Base-by-base conservation (phyloP, 2,329 filamentous ascomycete genomes). In the Cladobotryum protrusum region DNA sequence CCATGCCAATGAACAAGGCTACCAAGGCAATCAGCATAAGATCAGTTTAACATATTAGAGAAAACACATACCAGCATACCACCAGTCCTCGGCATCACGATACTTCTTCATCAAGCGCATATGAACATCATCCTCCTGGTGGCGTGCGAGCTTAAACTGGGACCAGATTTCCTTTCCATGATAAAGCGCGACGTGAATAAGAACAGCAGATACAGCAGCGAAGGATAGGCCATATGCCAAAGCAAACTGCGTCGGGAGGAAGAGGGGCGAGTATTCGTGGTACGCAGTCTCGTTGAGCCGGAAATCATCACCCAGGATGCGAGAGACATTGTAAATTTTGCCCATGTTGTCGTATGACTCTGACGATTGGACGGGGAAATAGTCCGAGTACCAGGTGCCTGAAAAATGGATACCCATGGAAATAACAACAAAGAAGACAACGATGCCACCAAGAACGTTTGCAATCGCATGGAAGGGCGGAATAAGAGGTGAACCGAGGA, bases 331-430 rank as follows among this genome's bases (percentile, higher is more conserved):
- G 67, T 87, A 86, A 9, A 68, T 55, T 2, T 67, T 61, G 19
- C 81, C 83, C 0, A 73, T 82, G 59, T 86, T 86, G 67, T 86
- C 83, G 60, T 79, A 86, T 2, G 77, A 80, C 52, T 78, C 74
- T 13, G 76, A 75, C 49, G 77, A 79, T 54, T 81, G 75, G 19
- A 86, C 75, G 2, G 82, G 81, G 48, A 87, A 68, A 61, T 83
- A 83, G 51, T 79, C 75, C 33, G 80, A 62, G 56, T 74, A 79
- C 76, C 77, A 80, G 34, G 66, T 69, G 45, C 77, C 77, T n/a
- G 67, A 72, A 57, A 79, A 83, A 61, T 82, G 78, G 32, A 83
- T 66, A 29, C 76, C 77, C 53, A 79, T 76, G 42, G 83, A 85
- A 29, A 82, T 62, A 52, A 76, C 59, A 51, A 80, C 62, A 58